Conservation (phyloP, 2,329 filamentous ascomycete species). For the Capronia epimyces region DNA sequence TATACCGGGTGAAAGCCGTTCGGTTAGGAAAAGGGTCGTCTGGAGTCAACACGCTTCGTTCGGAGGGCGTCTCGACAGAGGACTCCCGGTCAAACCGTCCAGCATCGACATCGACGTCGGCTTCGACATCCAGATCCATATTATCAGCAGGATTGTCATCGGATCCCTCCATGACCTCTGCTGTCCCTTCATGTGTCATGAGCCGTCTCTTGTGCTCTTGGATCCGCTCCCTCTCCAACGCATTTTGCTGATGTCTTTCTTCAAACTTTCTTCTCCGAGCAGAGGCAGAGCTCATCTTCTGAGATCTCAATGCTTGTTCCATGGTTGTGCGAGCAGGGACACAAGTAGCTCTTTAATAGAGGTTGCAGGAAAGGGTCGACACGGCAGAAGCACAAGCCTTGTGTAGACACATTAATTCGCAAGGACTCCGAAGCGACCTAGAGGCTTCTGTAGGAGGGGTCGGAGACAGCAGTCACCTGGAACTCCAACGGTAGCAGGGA, state of each 20-base stretch:
- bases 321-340: slow-evolving; percentile 8
- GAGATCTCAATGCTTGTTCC: slow-evolving; percentile 21
- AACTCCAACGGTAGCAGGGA: slow-evolving; percentile 22
- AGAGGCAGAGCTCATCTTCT: slow-evolving; percentile 24
- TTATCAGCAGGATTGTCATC: slow-evolving; percentile 2
- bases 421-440: slow-evolving; percentile 7
- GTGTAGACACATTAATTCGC: not conserved
- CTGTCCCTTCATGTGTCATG: slow-evolving; percentile 12
- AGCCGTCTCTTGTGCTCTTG: slow-evolving; percentile 18
- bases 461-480: slow-evolving; percentile 18
- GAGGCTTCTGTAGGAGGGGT: slow-evolving; percentile 2
- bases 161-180: slow-evolving; percentile 3
- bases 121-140: slow-evolving; percentile 2
- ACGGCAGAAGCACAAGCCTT: not conserved
- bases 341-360: not conserved
- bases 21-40: slow-evolving; percentile 10
- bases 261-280: slow-evolving; percentile 21
- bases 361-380: slow-evolving; percentile 1
- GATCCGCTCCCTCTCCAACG: slow-evolving; percentile 9
- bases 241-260: slow-evolving; percentile 20
- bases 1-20: slow-evolving; percentile 2
- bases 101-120: too few species aligned
- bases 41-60: slow-evolving; percentile 18
- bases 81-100: slow-evolving; percentile 18
- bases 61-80: slow-evolving; percentile 19